Conservation (phyloP, 1,284 basidiomycete species). For the Ceratorhiza oryzae-sativae region DNA sequence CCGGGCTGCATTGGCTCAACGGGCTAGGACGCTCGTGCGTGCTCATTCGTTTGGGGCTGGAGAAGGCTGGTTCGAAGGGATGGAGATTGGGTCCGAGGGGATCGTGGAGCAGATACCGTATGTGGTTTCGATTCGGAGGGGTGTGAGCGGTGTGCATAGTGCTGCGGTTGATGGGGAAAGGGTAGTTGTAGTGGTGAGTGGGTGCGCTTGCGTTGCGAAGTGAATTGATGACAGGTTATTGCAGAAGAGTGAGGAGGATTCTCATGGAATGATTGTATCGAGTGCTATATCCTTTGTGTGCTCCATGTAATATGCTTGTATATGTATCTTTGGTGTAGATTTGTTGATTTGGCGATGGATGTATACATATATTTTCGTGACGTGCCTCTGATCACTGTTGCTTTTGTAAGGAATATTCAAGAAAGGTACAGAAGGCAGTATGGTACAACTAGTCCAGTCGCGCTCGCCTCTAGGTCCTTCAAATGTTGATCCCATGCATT, state of each 20-base stretch:
- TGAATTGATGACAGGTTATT: neutral
- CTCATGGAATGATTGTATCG: neutral
- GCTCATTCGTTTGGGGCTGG: neutral
- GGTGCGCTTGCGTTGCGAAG: too few species aligned
- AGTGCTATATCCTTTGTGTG: neutral
- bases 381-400: too few species aligned
- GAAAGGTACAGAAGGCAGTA: too few species aligned
- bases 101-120: conserved; percentile 15
- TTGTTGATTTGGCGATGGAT: neutral
- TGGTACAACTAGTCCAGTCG: too few species aligned
- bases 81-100: neutral
- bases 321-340: neutral
- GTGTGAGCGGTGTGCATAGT: neutral
- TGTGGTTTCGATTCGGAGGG: conserved; percentile 20
- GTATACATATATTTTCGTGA: neutral
- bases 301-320: neutral
- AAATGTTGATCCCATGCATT: too few species aligned
- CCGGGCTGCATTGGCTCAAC: conserved; percentile 22
- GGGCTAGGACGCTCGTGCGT: conserved; percentile 24
- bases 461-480: too few species aligned
- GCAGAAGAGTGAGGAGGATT: neutral
- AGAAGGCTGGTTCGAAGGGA: conserved; percentile 20
- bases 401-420: too few species aligned
- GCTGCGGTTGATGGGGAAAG: conserved; percentile 4
- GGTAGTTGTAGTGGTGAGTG: conserved; percentile 12